A percentile compares a stretch with the other conserved stretches of the same genome.
These are phyloP conservation scores for Xylariales sp. DNA, from an alignment of 2,329 filamentous ascomycete genomes.

Conservation along the genomic window DNA sequence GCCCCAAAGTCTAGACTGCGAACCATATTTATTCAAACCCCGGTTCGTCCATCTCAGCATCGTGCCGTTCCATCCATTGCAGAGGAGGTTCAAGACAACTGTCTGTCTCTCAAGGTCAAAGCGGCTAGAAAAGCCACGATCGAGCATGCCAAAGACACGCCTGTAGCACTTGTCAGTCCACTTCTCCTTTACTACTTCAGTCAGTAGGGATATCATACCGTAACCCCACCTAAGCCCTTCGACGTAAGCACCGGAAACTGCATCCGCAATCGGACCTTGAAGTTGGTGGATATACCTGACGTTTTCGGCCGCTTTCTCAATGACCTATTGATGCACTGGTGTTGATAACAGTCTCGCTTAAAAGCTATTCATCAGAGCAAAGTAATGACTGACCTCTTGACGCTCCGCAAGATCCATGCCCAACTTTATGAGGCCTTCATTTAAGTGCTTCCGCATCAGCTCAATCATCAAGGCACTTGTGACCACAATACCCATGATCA, in stretches of 20 bases:
- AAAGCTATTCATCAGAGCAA: neutral
- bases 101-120: neutral
- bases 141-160: conserved; percentile 4
- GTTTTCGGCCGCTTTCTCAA: conserved; percentile 4
- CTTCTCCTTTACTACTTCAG: neutral
- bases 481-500: conserved; percentile 33
- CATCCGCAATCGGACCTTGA: neutral
- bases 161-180: no score
- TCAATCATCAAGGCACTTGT: conserved; percentile 31
- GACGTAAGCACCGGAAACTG: conserved; percentile 3
- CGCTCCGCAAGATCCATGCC: neutral
- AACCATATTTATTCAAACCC: no score
- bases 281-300: conserved; percentile 5
- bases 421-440: neutral
- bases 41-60: no score
- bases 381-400: neutral
- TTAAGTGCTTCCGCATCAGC: conserved; percentile 11
- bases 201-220: neutral
- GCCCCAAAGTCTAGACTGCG: no score
- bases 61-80: no score
- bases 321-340: neutral
- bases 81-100: neutral
- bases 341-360: neutral
- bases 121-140: neutral
- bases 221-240: conserved; percentile 6